Conservation (phyloP, 306 rosid species). For the Erythrophleum fordii region DNA sequence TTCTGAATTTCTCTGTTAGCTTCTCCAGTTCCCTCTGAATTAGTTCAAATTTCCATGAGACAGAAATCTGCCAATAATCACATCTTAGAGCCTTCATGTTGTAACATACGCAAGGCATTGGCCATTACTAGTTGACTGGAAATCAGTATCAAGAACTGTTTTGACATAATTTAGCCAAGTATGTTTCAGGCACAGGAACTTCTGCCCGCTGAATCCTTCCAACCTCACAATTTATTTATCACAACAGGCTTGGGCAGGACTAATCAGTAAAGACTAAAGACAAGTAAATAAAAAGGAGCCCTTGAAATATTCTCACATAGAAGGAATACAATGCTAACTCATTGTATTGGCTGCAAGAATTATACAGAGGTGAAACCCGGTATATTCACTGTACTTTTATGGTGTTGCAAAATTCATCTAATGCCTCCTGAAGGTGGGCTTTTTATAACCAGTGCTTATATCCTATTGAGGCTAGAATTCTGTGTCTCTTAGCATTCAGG, state of each 20-base stretch:
- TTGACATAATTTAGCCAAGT: not conserved
- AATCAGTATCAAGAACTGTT: not conserved
- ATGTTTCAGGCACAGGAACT: not conserved
- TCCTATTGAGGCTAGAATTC: not conserved
- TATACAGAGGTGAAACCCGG: not conserved
- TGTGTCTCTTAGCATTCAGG: not conserved
- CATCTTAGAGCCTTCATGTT: too few species aligned
- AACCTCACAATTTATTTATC: not conserved
- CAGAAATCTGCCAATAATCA: too few species aligned
- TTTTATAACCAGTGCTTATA: not conserved
- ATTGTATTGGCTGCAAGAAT: not conserved
- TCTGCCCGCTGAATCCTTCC: not conserved
- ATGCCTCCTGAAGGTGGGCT: not conserved
- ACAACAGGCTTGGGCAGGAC: not conserved
- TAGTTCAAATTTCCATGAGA: too few species aligned
- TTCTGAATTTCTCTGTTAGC: too few species aligned
- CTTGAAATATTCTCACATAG: not conserved
- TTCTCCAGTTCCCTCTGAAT: too few species aligned
- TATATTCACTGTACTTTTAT: too few species aligned
- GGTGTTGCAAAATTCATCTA: not conserved
- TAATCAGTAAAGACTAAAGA: not conserved
- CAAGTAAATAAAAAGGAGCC: not conserved
- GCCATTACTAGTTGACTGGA: not conserved
- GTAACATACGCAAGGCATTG: too few species aligned
- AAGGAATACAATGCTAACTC: not conserved